Base-by-base conservation (phyloP, 306 rosid species). In the Prunus davidiana region DNA sequence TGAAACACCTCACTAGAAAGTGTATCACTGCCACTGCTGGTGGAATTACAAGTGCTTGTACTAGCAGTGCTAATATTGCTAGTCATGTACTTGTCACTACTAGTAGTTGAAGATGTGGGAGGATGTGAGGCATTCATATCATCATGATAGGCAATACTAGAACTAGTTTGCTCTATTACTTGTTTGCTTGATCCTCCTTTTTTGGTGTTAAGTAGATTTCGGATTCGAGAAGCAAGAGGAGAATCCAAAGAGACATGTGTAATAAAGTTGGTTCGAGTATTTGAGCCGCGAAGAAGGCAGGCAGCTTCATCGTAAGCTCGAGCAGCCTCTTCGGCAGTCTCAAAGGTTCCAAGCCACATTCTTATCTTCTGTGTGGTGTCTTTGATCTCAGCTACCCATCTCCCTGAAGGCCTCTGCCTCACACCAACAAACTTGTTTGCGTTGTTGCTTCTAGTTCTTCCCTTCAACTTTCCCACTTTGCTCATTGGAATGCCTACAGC, bases 301-400 rank as follows among this genome's bases (percentile, higher is more conserved):
- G 98, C 98, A 1, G 98, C 98, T 89, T 94, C 95, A 16, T 94
- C 98, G 16, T 94, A 94, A 34, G 98, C 95, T 38, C 95, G 85
- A 8, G 98, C 98, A 5, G 98, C 98, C 67, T 92, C 97, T 51
- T 94, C 98, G 2, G 98, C 98, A 1, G 97, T 90, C 86, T 94
- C 96, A 74, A 90, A 94, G 56, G 98, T 94, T 41, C 98, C 98
- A 30, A 94, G 95, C 98, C 98, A 94, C 95, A 94, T 92, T 84
- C 98, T 90, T 69, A 92, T 92, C 84, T 90, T 92, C 67, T 90
- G 92, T 8, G 92, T 92, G 10, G 97, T 94, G 87, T 92, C 97
- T 80, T 94, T 92, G 82, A 94, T 94, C 86, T 94, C 98, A 46
- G 98, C 98, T 19, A 94, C 98, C 98, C 98, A 94, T 86, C 98